Base-by-base conservation (phyloP, 2,329 filamentous ascomycete species). In the Fusarium scirpi region DNA sequence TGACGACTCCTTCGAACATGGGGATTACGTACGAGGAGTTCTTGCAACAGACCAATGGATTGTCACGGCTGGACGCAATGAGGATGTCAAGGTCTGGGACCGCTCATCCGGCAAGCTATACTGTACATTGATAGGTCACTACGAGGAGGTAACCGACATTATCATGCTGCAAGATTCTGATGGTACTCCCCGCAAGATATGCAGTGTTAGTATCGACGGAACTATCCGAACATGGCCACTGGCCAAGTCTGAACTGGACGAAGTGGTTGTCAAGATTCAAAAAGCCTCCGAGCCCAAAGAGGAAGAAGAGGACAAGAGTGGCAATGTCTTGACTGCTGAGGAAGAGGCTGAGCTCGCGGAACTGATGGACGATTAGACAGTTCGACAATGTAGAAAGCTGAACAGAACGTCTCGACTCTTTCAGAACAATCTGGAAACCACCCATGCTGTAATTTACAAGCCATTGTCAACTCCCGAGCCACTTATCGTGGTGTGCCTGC, bases 321-420 rank as follows among this genome's bases (percentile, higher is more conserved):
- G 81, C 69, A 82, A 84, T 41, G 65, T 90, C 76, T 82, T 98
- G 80, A 97, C 94, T 8, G 91, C 89, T 15, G 95, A 98, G 74
- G 96, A 99, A 79, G 95, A 98, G 80, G 91, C 92, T 7, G 96
- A 98, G 80, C 84, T 99, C 70, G 94, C 94, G 16, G 96, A 94
- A 70, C 82, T 99, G 78, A 93, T 99, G 93, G 93, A 91, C 67
- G 90, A 93, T 68, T 86, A 79, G 70, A 60, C 38, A 22, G 25
- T 30, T 16, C 55, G 22, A 32, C 8, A 43, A 58, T 38, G 56
- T 56, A 41, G 30, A 30, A 55, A 54, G 18, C 34, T 30, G 47
- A 32, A 16, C 41, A 56, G 54, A 13, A 41, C 18, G 41, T 32
- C 25, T 15, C 13, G 27, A 22, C 24, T 34, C 18, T n/a, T 45